Percentiles rank a stretch among this genome's conserved stretches.
phyloP scores from a whole-genome alignment of 192 early-diverging fungal genomes.

The Backusella mclennaniae region DNA sequence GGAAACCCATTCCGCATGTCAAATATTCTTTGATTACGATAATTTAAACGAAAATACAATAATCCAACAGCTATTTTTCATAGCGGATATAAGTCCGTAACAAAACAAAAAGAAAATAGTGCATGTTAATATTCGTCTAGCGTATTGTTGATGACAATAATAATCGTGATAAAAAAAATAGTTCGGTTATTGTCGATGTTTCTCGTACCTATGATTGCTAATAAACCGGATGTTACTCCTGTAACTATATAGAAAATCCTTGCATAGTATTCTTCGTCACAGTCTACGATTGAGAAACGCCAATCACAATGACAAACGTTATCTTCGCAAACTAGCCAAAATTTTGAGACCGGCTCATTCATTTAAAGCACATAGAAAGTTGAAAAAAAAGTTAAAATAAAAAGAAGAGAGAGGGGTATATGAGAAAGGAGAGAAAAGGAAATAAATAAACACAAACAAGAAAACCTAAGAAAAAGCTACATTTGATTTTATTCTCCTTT shows the following conservation, averaged over 20 bases:
- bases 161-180: neutral
- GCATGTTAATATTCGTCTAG: neutral
- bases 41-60: conserved; percentile 11
- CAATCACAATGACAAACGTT: conserved; percentile 8
- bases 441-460: neutral
- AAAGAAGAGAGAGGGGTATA: neutral
- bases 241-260: neutral
- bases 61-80: neutral
- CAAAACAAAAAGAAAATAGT: neutral
- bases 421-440: neutral
- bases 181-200: neutral
- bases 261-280: neutral
- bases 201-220: neutral
- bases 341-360: conserved; percentile 34
- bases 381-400: neutral
- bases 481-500: neutral
- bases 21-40: conserved; percentile 14
- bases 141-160: neutral
- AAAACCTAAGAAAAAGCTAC: neutral
- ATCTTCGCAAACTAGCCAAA: neutral
- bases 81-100: neutral
- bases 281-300: neutral
- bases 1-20: conserved; percentile 5
- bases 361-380: neutral
- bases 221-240: neutral